Evolutionary conservation across 305 asterid genomes (phyloP).

Genomic region (Fraxinus angustifolia): DNA sequence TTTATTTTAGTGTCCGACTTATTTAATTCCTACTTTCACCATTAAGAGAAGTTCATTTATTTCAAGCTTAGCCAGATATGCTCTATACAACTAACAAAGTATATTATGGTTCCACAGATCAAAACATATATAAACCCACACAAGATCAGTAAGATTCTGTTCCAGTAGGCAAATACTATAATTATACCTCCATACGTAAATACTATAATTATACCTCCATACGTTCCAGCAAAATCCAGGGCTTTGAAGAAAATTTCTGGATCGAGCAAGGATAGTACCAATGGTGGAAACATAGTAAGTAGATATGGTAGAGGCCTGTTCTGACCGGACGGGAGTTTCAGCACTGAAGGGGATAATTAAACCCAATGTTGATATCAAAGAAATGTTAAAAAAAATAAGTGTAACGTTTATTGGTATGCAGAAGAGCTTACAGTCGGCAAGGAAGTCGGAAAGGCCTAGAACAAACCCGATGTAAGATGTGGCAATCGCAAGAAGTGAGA

Average conservation of each 20-base stretch:
- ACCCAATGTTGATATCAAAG: background rate
- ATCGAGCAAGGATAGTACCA: conserved; percentile 66
- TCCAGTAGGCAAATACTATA: background rate
- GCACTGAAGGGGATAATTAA: conserved; percentile 49
- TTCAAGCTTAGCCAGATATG: background rate
- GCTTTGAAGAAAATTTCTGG: conserved; percentile 94
- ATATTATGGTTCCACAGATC: background rate
- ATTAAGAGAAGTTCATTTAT: background rate
- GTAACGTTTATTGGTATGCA: background rate
- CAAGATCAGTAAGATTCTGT: background rate
- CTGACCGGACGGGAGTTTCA: conserved; percentile 62
- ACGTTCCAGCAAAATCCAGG: conserved; percentile 90
- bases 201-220: conserved; percentile 58
- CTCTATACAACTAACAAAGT: background rate
- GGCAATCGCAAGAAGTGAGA: conserved; percentile 77
- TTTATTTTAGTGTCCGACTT: background rate
- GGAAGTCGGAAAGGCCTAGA: conserved; percentile 77
- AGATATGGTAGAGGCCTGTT: conserved; percentile 61
- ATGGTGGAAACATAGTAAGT: conserved; percentile 67
- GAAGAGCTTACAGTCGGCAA: conserved; percentile 71
- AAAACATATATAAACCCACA: background rate
- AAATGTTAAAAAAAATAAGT: background rate
- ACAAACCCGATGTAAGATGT: conserved; percentile 82
- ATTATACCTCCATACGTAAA: conserved; percentile 75
- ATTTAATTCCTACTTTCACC: background rate